Base-by-base conservation (phyloP, 371 early-diverging fungal species). In the Saksenaea vasiformis region DNA sequence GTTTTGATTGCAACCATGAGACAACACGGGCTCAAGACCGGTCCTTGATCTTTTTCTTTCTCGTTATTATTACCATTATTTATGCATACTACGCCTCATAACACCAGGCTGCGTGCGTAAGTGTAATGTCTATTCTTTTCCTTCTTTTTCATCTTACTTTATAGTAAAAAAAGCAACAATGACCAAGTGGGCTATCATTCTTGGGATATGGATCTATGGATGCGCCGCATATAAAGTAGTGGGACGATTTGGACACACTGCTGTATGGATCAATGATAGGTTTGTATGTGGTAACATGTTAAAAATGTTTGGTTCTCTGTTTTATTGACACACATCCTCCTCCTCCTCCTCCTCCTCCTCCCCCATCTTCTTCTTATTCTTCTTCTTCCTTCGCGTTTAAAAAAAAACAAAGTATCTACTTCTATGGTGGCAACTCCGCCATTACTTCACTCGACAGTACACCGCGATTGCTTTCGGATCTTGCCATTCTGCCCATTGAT, bases 351-450 rank as follows among this genome's bases (percentile, higher is more conserved):
- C 22, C 7, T n/a, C n/a, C n/a, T n/a, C n/a, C n/a, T n/a, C n/a
- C n/a, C n/a, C n/a, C n/a, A n/a, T n/a, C n/a, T n/a, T n/a, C n/a
- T n/a, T n/a, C n/a, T n/a, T n/a, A n/a, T n/a, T n/a, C n/a, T n/a
- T n/a, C 7, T 31, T 31, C 2, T 31, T 7, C 31, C 4, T 7
- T 2, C 31, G 31, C 31, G 4, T 7, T 31, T 31, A 28, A 31
- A 31, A 31, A 31, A 31, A 31, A n/a, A n/a, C n/a, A 8, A 35
- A 78, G 79, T 61, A 69, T 78, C 9, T 73, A 73, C 39, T 79
- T 79, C 61, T 79, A 79, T 59, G 79, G 79, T 35, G 79, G 79
- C 0, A 74, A 79, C 54, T 69, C 74, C 28, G 65, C 79, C 0
- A 63, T 79, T 19, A 67, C 69, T 26, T 64, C 76, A 19, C 51